Evolutionary conservation across 176 grass and related monocot genomes (phyloP).

Genomic region (Hordeum marinum): DNA sequence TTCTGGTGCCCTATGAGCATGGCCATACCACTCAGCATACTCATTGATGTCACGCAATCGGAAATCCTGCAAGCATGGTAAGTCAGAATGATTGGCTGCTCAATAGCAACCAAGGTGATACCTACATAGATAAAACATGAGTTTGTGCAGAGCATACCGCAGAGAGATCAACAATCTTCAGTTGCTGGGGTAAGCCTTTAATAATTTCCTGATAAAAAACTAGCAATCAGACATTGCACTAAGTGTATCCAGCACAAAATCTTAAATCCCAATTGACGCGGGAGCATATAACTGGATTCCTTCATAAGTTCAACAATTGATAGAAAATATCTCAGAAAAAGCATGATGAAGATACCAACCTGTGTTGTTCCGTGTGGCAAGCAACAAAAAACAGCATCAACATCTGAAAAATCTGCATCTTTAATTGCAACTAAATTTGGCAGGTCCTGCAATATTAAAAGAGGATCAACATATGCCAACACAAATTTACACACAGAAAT

Average conservation of each 20-base stretch:
- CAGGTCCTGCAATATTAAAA: conserved; percentile 59
- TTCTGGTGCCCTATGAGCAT: conserved; percentile 86
- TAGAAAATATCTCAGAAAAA: neutral
- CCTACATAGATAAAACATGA: neutral
- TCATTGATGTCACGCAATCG: conserved; percentile 68
- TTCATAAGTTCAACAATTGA: neutral
- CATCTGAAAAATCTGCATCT: conserved; percentile 81
- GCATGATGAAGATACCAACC: conserved; percentile 40
- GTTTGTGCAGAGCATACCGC: conserved; percentile 50
- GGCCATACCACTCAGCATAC: conserved; percentile 94
- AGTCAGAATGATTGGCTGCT: neutral
- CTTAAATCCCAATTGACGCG: neutral
- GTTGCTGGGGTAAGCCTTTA: conserved; percentile 59
- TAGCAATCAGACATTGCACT: neutral
- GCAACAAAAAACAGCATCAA: conserved; percentile 99
- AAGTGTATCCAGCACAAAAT: neutral
- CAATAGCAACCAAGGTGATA: neutral
- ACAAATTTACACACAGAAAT: neutral
- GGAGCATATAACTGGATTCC: neutral
- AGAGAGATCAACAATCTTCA: conserved; percentile 98
- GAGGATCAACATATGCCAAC: conserved; percentile 3
- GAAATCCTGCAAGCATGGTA: conserved; percentile 62
- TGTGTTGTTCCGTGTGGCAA: conserved; percentile 98
- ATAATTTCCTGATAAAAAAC: conserved; percentile 81
- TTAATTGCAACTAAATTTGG: conserved; percentile 86